Conservation (phyloP, 106 monocot genomes). For the Dendrobium officinale region DNA sequence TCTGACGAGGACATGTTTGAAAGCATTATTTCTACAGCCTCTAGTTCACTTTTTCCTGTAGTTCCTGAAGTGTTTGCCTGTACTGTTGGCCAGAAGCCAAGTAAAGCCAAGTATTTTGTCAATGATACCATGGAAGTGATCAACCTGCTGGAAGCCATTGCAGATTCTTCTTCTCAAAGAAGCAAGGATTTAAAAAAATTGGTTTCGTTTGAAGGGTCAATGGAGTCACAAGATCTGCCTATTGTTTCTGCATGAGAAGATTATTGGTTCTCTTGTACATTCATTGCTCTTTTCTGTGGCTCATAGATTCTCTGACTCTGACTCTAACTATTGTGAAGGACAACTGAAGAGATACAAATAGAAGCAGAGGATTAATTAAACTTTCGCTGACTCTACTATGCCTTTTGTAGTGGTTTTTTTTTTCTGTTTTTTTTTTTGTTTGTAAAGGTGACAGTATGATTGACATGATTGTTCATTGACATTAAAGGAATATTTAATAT, state of each 20-base stretch:
- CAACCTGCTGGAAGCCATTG: conserved; percentile 29
- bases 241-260: not conserved
- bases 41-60: conserved; percentile 15
- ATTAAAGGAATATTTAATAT: not conserved
- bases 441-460: not conserved
- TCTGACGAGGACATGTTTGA: conserved; percentile 78
- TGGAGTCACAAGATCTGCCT: not conserved
- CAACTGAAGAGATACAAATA: not conserved
- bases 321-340: not conserved
- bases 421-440: not conserved
- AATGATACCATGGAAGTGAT: conserved; percentile 41
- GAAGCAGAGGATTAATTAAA: not conserved
- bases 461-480: not conserved
- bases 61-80: conserved; percentile 45
- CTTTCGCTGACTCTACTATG: not conserved
- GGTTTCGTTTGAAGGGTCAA: no score
- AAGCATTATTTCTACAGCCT: conserved; percentile 12
- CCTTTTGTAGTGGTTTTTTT: not conserved
- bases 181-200: not conserved
- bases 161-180: not conserved
- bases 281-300: not conserved
- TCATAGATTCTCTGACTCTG: not conserved
- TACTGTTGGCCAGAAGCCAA: conserved; percentile 54
- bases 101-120: conserved; percentile 50
- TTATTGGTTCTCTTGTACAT: not conserved